Percentiles rank a stretch among this genome's conserved stretches.
phyloP scores from a whole-genome alignment of 345 rosid species.

The Sonneratia alba region DNA sequence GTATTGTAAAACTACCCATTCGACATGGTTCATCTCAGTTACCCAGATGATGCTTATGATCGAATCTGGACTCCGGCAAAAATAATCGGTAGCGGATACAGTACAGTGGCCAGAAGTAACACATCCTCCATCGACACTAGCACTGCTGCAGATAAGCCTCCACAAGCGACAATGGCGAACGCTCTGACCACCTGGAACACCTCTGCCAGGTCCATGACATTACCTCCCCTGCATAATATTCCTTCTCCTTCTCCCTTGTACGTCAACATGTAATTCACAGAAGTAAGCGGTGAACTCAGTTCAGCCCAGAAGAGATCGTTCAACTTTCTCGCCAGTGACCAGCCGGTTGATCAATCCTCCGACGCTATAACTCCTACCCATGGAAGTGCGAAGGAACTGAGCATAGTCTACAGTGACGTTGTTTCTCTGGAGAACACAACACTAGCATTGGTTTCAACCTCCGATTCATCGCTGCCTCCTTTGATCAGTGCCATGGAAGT shows the following conservation, averaged over 20 bases:
- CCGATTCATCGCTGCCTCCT: not conserved
- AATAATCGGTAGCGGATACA: not conserved
- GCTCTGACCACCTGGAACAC: not conserved
- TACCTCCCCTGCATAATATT: not conserved
- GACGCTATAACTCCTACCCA: not conserved
- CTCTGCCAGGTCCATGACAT: not conserved
- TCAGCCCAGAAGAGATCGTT: not conserved
- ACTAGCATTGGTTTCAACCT: not conserved
- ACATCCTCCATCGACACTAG: not conserved
- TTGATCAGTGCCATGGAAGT: constrained; percentile 4
- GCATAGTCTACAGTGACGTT: not conserved
- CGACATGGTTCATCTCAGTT: not conserved
- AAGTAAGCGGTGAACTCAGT: not conserved
- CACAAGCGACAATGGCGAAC: not conserved
- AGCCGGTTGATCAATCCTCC: not conserved
- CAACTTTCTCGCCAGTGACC: not conserved
- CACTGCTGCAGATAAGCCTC: not conserved
- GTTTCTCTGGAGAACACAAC: not conserved
- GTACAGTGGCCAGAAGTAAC: not conserved
- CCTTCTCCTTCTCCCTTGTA: not conserved
- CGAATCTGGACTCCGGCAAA: not conserved
- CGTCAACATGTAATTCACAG: not conserved
- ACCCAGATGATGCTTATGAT: not conserved
- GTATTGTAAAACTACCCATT: not conserved
- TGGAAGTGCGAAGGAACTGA: not conserved